Evolutionary conservation across 1,284 basidiomycete species (phyloP), one percentile per base, ranked within the genome.

Genomic region (Heliocybe sulcata): DNA sequence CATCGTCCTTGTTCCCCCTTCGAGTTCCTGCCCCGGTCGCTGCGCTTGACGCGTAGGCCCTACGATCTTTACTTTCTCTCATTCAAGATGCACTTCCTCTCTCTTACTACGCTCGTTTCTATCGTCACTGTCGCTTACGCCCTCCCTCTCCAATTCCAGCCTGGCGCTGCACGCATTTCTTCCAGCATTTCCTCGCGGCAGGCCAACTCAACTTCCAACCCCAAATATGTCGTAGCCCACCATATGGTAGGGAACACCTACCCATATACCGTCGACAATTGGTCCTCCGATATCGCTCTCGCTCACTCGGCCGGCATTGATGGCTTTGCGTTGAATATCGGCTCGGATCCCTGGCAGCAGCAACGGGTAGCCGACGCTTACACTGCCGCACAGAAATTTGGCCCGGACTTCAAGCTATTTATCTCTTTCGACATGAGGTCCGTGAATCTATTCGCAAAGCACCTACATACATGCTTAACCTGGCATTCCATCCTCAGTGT

Each of bases 161-260:
- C 47, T 26, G 47, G 47, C 20, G 51, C 51, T 52, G 51, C 6
- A 6, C 8, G 10, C 14, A 26, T n/a, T 26, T 6, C 9, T 3
- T 29, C 47, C 23, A 26, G 14, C 47, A 49, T 29, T 26, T 49
- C 47, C 20, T 20, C 47, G n/a, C 22, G 23, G 12, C 38, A 42
- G 38, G 10, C 47, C 47, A 49, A 25, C 27, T 49, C 47, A 9
- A 25, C 47, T 26, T 49, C 47, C 10, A 49, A 29, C 33, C 63
- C 63, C 1, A 85, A 85, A 74, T 73, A 75, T 65, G 83, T 87
- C 16, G 72, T 84, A 16, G 80, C 82, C 1, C 85, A 87, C 62
- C 77, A 82, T 58, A 85, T 87, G 72, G 79, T 88, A 53, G 85
- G 85, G 53, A 87, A 87, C 59, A 76, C 80, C 0, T 81, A 75